Base-by-base conservation (phyloP, 768 basidiomycete genomes). In the Agrocybe praecox region DNA sequence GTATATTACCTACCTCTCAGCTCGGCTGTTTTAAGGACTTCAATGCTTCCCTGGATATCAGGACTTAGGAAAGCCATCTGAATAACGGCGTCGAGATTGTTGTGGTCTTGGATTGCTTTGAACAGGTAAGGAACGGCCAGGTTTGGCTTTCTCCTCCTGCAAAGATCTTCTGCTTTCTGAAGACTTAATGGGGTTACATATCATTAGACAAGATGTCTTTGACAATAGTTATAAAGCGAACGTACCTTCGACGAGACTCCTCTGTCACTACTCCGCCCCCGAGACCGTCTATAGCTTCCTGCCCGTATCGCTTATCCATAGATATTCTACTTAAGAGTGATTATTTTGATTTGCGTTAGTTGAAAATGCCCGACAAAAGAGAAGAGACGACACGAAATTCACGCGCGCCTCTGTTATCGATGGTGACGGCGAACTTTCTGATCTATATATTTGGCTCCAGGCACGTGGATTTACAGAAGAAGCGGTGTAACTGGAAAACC, bases 31-130 rank as follows among this genome's bases (percentile, higher is more conserved):
- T 58, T 24, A 21, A 58, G 40, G 19, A 36, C 33, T 46, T 53
- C 33, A 14, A 58, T 40, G 14, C 36, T 34, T 8, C 11, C 46
- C 14, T 26, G 24, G 6, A 51, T 10, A n/a, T 33, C 12, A 19
- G 47, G 54, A 15, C 24, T 32, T 15, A 56, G 15, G n/a, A 56
- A 56, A 18, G 55, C 55, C 23, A 51, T 15, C 19, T 56, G 55
- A 26, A 58, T 58, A 8, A 58, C 21, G 14, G 56, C 56, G 14
- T 58, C 56, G n/a, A 58, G 52, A n/a, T 58, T 58, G 22, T 53
- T 36, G 26, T 45, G 46, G n/a, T 53, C 56, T 10, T 78, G 77
- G 58, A 80, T 63, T 0, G 79, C 77, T 53, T 72, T 72, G 19
- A 64, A 43, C 6, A 80, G 67, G 55, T 75, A 79, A 0, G 79